Conservation (phyloP, 116 monocot species). For the Trichopus zeylanicus region DNA sequence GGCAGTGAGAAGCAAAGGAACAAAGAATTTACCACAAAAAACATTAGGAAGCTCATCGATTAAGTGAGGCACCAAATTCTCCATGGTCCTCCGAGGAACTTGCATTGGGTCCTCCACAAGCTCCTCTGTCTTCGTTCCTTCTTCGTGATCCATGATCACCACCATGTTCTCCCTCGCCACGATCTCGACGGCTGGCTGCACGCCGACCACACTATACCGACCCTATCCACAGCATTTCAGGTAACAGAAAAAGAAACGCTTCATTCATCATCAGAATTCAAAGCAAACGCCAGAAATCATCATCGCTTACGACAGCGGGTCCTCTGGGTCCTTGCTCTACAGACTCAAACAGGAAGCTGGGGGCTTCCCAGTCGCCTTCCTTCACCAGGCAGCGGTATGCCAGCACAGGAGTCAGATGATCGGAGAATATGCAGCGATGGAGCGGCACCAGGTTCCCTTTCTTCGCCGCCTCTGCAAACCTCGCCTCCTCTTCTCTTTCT, state of each 20-base stretch:
- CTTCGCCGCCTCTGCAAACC: constrained; percentile 45
- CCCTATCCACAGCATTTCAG: constrained; percentile 18
- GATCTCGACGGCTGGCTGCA: constrained; percentile 61
- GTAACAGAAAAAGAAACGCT: too few species aligned
- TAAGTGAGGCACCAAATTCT: constrained; percentile 44
- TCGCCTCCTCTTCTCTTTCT: constrained; percentile 38
- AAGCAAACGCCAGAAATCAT: not conserved
- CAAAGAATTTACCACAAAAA: constrained; percentile 40
- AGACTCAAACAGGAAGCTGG: constrained; percentile 83
- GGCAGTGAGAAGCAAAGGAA: not conserved
- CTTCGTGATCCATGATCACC: constrained; percentile 56
- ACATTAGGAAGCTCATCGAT: constrained; percentile 43
- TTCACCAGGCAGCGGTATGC: constrained; percentile 88
- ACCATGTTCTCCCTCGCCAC: constrained; percentile 63
- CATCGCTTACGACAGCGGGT: constrained; percentile 35
- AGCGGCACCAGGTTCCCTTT: constrained; percentile 71
- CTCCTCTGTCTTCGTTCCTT: constrained; percentile 32
- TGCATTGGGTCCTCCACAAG: constrained; percentile 51
- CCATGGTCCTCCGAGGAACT: constrained; percentile 49
- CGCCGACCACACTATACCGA: constrained; percentile 65
- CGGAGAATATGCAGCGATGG: constrained; percentile 66
- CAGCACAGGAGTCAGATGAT: constrained; percentile 81
- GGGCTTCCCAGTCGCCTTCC: constrained; percentile 72
- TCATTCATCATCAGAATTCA: too few species aligned
- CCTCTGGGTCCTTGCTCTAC: constrained; percentile 69